Evolutionary conservation across 1,284 basidiomycete species (phyloP).

Genomic region (Pascua sp.): DNA sequence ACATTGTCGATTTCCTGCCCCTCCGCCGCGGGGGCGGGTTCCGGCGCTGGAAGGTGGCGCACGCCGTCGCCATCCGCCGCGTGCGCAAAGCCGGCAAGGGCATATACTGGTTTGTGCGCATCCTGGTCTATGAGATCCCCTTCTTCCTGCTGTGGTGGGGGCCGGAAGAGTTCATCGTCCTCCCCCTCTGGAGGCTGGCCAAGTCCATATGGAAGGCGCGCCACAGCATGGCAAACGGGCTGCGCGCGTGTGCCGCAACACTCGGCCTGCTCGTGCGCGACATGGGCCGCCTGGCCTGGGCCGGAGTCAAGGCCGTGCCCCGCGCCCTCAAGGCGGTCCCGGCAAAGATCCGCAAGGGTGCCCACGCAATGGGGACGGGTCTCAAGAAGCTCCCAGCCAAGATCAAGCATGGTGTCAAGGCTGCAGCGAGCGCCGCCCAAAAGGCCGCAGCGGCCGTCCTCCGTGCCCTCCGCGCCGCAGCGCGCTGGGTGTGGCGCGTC

Average conservation of each 20-base stretch:
- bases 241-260: not conserved
- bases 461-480: no score
- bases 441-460: no score
- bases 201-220: not conserved
- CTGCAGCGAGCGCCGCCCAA: no score
- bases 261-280: not conserved
- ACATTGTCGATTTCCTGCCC: constrained; percentile 10
- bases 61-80: not conserved
- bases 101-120: no score
- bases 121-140: not conserved
- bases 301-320: not conserved
- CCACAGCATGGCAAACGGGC: not conserved
- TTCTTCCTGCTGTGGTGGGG: not conserved
- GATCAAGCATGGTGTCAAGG: no score
- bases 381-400: no score
- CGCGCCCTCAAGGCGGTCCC: not conserved
- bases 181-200: not conserved
- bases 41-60: constrained; percentile 1
- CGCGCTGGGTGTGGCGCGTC: no score
- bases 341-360: no score
- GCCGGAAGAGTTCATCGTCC: not conserved
- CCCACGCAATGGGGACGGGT: no score
- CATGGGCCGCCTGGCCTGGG: not conserved
- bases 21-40: constrained; percentile 5
- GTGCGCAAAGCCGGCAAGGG: not conserved